phyloP scores from a whole-genome alignment of 305 asterid genomes.

The Fraxinus platypoda region DNA sequence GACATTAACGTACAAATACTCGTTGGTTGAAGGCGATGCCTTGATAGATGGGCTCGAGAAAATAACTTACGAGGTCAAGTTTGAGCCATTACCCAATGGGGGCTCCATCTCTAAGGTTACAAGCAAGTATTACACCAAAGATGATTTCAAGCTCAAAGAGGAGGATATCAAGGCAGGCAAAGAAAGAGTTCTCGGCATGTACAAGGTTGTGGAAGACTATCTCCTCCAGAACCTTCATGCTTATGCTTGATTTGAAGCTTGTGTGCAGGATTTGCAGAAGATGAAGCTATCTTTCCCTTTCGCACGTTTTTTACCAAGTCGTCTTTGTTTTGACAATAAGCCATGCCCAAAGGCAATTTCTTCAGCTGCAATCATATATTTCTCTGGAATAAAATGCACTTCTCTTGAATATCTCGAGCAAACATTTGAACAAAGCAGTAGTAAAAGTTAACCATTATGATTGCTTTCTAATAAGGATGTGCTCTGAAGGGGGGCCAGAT shows the following conservation, averaged over 20 bases:
- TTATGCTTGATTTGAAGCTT: conserved; percentile 20
- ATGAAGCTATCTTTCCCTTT: background rate
- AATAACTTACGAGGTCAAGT: conserved; percentile 34
- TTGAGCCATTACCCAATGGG: conserved; percentile 31
- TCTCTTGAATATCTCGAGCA: background rate
- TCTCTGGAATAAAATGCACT: background rate
- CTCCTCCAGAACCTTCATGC: conserved; percentile 29
- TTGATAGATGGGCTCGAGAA: conserved; percentile 33
- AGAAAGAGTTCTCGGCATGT: conserved; percentile 23
- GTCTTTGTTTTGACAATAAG: background rate
- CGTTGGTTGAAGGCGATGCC: conserved; percentile 37
- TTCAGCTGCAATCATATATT: background rate
- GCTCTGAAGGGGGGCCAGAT: background rate
- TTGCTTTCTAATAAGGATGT: background rate
- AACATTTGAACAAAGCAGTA: background rate
- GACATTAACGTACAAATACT: conserved; percentile 25
- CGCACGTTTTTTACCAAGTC: background rate
- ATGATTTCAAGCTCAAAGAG: conserved; percentile 29
- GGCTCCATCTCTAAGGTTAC: conserved; percentile 38
- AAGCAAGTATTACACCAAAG: conserved; percentile 33
- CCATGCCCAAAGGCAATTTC: background rate
- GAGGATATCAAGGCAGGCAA: conserved; percentile 38
- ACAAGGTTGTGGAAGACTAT: conserved; percentile 29
- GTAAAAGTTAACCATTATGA: background rate
- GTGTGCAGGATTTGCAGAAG: background rate